phyloP scores from a whole-genome alignment of 2,329 filamentous ascomycete species.

The Calonectria hongkongensis region DNA sequence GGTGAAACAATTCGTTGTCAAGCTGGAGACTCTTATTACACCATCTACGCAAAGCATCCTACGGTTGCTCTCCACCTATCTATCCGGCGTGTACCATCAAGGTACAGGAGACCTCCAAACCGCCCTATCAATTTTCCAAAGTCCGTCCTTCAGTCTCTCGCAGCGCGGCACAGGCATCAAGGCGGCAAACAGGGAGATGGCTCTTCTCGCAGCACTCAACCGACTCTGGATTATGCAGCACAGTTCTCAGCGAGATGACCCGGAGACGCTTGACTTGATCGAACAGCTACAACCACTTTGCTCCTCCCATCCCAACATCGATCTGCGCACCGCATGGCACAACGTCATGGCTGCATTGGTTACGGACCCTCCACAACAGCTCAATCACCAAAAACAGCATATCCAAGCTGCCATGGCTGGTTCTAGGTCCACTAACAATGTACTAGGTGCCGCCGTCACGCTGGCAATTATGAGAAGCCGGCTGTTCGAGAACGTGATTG shows the following conservation, averaged over 20 bases:
- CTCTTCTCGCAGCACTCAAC: slow-evolving; percentile 81
- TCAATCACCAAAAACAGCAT: slow-evolving; percentile 86
- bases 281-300: slow-evolving; percentile 81
- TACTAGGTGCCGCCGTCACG: slow-evolving; percentile 87
- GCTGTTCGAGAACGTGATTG: slow-evolving; percentile 88
- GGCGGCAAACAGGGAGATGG: slow-evolving; percentile 77
- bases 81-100: slow-evolving; percentile 85
- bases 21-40: slow-evolving; percentile 68
- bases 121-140: slow-evolving; percentile 81
- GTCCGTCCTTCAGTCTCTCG: slow-evolving; percentile 71
- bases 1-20: slow-evolving; percentile 75
- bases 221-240: slow-evolving; percentile 83
- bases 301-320: slow-evolving; percentile 80
- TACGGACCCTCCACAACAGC: slow-evolving; percentile 77
- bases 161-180: slow-evolving; percentile 62
- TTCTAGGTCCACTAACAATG: slow-evolving; percentile 82
- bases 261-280: slow-evolving; percentile 76
- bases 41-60: slow-evolving; percentile 64
- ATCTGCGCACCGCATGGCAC: slow-evolving; percentile 86
- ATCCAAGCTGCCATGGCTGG: slow-evolving; percentile 83
- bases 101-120: slow-evolving; percentile 82
- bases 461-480: slow-evolving; percentile 89
- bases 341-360: slow-evolving; percentile 82
- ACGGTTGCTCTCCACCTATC: slow-evolving; percentile 77
- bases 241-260: slow-evolving; percentile 73